Evolutionary conservation across 2,329 filamentous ascomycete species (phyloP).

Genomic region (Taxawa tesnikishii): DNA sequence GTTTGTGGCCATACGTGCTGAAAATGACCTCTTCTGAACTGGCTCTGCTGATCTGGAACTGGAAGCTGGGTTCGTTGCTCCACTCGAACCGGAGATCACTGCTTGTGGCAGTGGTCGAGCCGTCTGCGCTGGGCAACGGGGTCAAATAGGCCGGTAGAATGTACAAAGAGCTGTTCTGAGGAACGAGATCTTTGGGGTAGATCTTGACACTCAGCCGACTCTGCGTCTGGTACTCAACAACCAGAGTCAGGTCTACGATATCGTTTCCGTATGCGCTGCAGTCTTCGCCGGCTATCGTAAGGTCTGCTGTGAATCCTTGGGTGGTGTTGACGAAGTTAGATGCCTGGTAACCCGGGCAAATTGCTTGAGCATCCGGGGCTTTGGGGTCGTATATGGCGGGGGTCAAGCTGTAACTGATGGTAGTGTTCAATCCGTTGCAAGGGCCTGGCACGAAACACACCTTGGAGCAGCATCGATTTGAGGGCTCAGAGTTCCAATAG

Average conservation of each 20-base stretch:
- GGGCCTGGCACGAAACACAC: too few species aligned
- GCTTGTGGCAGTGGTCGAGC: slow-evolving; percentile 8
- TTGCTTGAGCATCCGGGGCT: slow-evolving; percentile 14
- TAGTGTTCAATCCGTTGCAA: too few species aligned
- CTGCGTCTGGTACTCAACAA: slow-evolving; percentile 17
- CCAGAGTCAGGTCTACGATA: slow-evolving; percentile 13
- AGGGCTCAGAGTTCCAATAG: too few species aligned
- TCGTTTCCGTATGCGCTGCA: slow-evolving; percentile 20
- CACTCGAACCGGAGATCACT: slow-evolving; percentile 18
- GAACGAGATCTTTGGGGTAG: slow-evolving; percentile 12
- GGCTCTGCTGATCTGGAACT: slow-evolving; percentile 15
- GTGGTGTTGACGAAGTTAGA: slow-evolving; percentile 13
- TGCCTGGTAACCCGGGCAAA: slow-evolving; percentile 19
- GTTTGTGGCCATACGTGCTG: slow-evolving; percentile 15
- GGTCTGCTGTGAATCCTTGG: slow-evolving; percentile 15
- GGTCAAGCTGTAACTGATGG: slow-evolving; percentile 12
- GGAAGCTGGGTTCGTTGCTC: slow-evolving; percentile 16
- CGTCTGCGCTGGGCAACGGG: slow-evolving; percentile 4
- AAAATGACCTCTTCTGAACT: slow-evolving; percentile 17
- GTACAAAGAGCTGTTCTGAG: slow-evolving; percentile 14
- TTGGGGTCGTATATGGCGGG: slow-evolving; percentile 13
- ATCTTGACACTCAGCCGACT: slow-evolving; percentile 13
- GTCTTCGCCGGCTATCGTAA: slow-evolving; percentile 14
- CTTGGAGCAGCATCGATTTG: too few species aligned
- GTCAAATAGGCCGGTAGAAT: slow-evolving; percentile 11